phyloP scores from a whole-genome alignment of 2,329 filamentous ascomycete genomes.

The Microsporum canis region DNA sequence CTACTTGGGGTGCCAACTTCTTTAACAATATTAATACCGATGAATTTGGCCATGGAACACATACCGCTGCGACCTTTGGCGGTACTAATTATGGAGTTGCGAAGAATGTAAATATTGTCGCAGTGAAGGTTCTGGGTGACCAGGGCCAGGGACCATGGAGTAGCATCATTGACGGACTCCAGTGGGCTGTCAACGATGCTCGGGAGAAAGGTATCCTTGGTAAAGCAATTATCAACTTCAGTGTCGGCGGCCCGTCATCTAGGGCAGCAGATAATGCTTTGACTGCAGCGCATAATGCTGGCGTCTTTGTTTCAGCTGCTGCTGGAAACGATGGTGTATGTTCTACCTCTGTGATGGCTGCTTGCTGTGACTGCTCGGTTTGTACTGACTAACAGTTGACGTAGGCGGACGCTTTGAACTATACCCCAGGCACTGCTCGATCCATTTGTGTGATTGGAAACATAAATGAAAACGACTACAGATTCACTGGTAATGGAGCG shows the following conservation, averaged over 20 bases:
- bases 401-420: conserved; percentile 22
- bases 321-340: conserved; percentile 30
- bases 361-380: neutral
- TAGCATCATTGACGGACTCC: conserved; percentile 41
- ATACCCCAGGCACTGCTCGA: conserved; percentile 28
- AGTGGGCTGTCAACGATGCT: conserved; percentile 27
- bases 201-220: conserved; percentile 19
- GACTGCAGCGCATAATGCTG: conserved; percentile 25
- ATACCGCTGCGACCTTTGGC: conserved; percentile 29
- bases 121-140: conserved; percentile 42
- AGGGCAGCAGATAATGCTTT: conserved; percentile 30
- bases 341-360: neutral
- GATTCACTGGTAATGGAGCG: conserved; percentile 18
- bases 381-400: neutral
- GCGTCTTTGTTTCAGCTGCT: conserved; percentile 32
- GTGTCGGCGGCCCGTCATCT: conserved; percentile 26
- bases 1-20: conserved; percentile 26
- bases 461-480: conserved; percentile 22
- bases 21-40: conserved; percentile 15
- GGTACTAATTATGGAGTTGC: conserved; percentile 27
- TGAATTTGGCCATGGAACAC: conserved; percentile 30
- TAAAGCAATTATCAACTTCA: conserved; percentile 28
- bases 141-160: conserved; percentile 36
- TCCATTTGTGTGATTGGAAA: conserved; percentile 33
- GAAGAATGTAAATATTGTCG: conserved; percentile 30